Conservation (phyloP, 2,329 filamentous ascomycete genomes). For the Teratosphaeria viscida region DNA sequence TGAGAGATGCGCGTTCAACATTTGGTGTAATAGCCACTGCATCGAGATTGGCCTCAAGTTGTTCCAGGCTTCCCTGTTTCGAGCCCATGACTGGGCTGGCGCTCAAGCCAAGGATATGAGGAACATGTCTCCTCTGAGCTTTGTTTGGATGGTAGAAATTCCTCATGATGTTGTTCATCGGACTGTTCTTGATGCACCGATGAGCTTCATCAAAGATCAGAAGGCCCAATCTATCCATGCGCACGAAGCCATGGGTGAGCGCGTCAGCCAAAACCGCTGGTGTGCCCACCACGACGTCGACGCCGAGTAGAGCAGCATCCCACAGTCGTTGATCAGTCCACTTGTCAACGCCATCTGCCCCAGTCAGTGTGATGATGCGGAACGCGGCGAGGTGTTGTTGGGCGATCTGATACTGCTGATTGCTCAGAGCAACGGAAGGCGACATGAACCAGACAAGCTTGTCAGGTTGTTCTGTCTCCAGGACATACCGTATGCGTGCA, state of each 20-base stretch:
- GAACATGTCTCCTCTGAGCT: slow-evolving; percentile 33
- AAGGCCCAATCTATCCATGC: slow-evolving; percentile 51
- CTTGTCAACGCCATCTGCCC: slow-evolving; percentile 57
- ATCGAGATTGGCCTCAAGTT: slow-evolving; percentile 59
- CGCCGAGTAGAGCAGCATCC: slow-evolving; percentile 53
- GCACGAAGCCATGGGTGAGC: slow-evolving; percentile 62
- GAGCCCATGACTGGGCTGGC: slow-evolving; percentile 65
- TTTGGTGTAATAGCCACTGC: slow-evolving; percentile 60
- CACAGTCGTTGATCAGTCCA: slow-evolving; percentile 62
- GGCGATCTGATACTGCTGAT: slow-evolving; percentile 33
- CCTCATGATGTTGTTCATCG: slow-evolving; percentile 62
- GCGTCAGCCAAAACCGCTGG: slow-evolving; percentile 66
- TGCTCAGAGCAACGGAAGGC: slow-evolving; percentile 35
- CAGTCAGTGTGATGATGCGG: slow-evolving; percentile 53
- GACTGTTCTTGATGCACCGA: slow-evolving; percentile 54
- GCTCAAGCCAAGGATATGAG: slow-evolving; percentile 66
- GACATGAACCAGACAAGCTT: slow-evolving; percentile 38
- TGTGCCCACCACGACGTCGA: slow-evolving; percentile 67
- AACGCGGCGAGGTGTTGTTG: slow-evolving; percentile 34
- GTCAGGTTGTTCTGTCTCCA: slow-evolving; percentile 27
- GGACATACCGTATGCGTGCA: slow-evolving; percentile 32
- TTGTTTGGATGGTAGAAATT: slow-evolving; percentile 52
- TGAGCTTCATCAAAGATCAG: slow-evolving; percentile 77
- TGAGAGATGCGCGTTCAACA: slow-evolving; percentile 56
- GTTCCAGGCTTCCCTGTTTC: slow-evolving; percentile 44